Base-by-base conservation (phyloP, 2,329 filamentous ascomycete genomes). In the Cercospora sp. region DNA sequence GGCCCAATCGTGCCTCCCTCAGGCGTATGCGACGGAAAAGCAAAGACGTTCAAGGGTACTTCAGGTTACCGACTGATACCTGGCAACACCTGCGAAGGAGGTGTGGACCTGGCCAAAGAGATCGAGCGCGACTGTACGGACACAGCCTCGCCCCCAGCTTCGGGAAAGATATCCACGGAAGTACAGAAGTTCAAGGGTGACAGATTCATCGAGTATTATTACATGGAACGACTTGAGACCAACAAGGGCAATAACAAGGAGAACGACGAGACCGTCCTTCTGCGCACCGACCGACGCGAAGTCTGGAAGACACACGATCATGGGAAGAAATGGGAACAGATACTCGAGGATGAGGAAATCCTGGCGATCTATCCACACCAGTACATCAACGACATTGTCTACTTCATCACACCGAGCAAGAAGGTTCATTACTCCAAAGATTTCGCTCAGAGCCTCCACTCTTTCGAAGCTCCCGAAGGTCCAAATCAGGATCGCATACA, bases 61-160 rank as follows among this genome's bases (percentile, higher is more conserved):
- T 97, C 94, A 31, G 95, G 95, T 28, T 99, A 93, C 87, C 89
- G 94, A 68, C 85, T 94, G 73, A 98, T 99, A 68, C 94, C 95
- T 31, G 84, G 84, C 7, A 83, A 85, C 66, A 79, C 81, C n/a
- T 85, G 84, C 74, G 74, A 76, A 31, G 77, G 80, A 40, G 79
- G 79, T 13, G 78, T 78, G 8, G 76, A 79, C 36, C 80, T 80
- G 63, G 83, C 84, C 60, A 77, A 84, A 61, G 75, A 81, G 13
- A 86, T 93, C 13, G 89, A 97, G 73, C 87, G 89, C 69, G 87
- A 91, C 67, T 99, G 95, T 81, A 86, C 86, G 16, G 91, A 95
- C 13, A 77, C 78, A 9, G 83, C 82, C 58, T 67, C 68, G 5
- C 82, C 83, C 53, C 87, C 88, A 33, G 86, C 86, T 23, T 89